Base-by-base conservation (phyloP, 306 rosid genomes). In the Vicia faba region DNA sequence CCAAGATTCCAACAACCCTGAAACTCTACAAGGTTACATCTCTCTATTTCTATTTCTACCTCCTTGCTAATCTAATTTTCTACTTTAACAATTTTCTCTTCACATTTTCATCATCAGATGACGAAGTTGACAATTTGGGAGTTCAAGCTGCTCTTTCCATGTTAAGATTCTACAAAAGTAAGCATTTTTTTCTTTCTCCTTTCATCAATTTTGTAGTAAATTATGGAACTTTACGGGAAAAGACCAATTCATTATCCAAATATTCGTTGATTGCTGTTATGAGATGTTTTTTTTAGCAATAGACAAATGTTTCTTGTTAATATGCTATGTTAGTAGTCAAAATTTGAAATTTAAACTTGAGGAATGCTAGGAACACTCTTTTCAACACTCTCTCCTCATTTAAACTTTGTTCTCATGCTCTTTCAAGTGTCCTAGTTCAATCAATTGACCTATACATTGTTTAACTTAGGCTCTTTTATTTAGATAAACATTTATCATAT, bases 161-260 rank as follows among this genome's bases (percentile, higher is more conserved):
- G 63, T 77, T 91, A 55, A 86, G 66, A 75, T 91, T 91, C 86
- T 88, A 91, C 88, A 88, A 85, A 79, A 84, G 95, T 85, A 64
- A 80, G 83, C 43, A 1, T 19, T 5, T 33, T 19, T 20, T 28
- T 1, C 14, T 40, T 25, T 7, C n/a, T 56, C 26, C 11, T 33
- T 59, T 68, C 16, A 9, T 9, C 7, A 14, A 2, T 68, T 60
- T 28, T 58, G 4, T 36, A 23, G 0, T 35, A 26, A 45, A 45
- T 7, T 5, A 9, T 15, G 25, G 13, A 61, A 39, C 29, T 60
- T 35, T 36, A 61, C n/a, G 5, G 31, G 31, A 5, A 61, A 38
- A 5, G 14, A 61, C 11, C 50, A 61, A 18, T 38, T 61, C 2
- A 4, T 6, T 12, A 5, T 61, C 20, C 29, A 38, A 5, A 1